Conservation (phyloP, 192 early-diverging fungal species). For the Coemansia sp. region DNA sequence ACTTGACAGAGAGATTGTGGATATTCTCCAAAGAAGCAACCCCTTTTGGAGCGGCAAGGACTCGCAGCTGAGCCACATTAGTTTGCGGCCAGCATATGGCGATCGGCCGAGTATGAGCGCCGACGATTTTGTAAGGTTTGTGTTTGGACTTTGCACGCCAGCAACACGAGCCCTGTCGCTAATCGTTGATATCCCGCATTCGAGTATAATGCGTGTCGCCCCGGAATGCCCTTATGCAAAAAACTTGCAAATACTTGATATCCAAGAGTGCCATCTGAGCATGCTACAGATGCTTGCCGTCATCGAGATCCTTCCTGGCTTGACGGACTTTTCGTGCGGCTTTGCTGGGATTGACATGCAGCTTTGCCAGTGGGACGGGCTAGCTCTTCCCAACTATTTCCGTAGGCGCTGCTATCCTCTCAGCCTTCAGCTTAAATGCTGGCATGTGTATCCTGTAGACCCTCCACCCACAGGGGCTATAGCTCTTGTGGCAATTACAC, state of each 20-base stretch:
- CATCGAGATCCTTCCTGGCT: neutral
- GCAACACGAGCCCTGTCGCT: neutral
- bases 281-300: neutral
- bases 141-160: neutral
- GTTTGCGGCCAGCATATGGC: neutral
- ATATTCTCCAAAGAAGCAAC: neutral
- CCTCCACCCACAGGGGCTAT: no score
- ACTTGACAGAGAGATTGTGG: conserved; percentile 11
- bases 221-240: neutral
- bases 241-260: neutral
- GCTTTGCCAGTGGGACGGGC: neutral
- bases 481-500: neutral
- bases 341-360: neutral
- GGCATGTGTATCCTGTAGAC: neutral
- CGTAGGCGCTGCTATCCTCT: neutral
- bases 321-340: neutral
- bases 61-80: neutral
- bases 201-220: neutral
- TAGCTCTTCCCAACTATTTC: neutral
- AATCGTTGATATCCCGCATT: conserved; percentile 9
- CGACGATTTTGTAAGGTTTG: neutral
- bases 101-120: neutral
- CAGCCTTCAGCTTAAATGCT: neutral
- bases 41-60: conserved; percentile 3
- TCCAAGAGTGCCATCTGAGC: neutral